phyloP scores from a whole-genome alignment of 495 filamentous ascomycete genomes.

The Ramalina intermedia region DNA sequence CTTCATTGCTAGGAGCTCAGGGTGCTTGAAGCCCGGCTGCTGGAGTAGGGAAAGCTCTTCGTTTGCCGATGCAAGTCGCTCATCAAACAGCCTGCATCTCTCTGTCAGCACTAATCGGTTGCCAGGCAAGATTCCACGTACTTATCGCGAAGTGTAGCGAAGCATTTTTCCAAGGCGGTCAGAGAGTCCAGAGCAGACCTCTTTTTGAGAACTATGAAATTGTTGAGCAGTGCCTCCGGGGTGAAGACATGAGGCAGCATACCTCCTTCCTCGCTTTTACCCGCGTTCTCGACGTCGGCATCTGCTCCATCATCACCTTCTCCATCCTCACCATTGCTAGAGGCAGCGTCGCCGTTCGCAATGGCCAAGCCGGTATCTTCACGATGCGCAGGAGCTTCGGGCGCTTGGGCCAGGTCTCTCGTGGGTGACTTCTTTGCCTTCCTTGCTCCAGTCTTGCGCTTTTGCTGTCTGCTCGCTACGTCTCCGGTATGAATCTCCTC shows the following conservation, averaged over 20 bases:
- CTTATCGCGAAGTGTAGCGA: constrained; percentile 75
- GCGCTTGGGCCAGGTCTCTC: constrained; percentile 20
- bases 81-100: constrained; percentile 59
- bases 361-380: not conserved
- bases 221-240: constrained; percentile 15
- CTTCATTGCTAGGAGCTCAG: constrained; percentile 74
- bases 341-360: not conserved
- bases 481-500: not conserved
- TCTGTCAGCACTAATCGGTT: not conserved
- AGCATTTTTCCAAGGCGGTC: constrained; percentile 64
- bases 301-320: constrained; percentile 26
- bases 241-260: constrained; percentile 21
- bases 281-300: constrained; percentile 31
- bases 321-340: constrained; percentile 25
- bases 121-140: constrained; percentile 27
- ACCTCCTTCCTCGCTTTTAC: constrained; percentile 65
- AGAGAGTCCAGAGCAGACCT: constrained; percentile 70
- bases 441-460: constrained; percentile 31
- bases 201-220: constrained; percentile 53
- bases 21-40: constrained; percentile 65
- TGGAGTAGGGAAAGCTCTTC: constrained; percentile 72
- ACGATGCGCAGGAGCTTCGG: not conserved
- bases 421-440: constrained; percentile 29
- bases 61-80: constrained; percentile 66
- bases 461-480: constrained; percentile 14